Conservation (phyloP, 2,329 filamentous ascomycete species). For the Trichoderma lentiforme region DNA sequence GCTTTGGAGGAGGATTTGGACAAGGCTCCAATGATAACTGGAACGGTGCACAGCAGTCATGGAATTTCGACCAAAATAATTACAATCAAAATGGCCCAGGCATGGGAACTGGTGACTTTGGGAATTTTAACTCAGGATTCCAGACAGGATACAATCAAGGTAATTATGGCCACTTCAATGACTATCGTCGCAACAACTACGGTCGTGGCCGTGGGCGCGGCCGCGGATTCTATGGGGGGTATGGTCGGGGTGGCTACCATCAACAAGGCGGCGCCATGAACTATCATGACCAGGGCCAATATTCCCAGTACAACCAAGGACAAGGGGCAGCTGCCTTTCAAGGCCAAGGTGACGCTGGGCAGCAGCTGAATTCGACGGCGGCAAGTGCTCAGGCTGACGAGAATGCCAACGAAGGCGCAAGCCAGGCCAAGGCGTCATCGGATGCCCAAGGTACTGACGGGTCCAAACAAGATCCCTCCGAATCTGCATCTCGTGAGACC, state of each 20-base stretch:
- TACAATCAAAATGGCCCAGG: slow-evolving; percentile 81
- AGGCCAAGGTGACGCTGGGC: slow-evolving; percentile 23
- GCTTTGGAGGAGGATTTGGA: slow-evolving; percentile 61
- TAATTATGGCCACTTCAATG: slow-evolving; percentile 82
- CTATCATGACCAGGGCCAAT: slow-evolving; percentile 35
- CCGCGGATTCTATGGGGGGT: slow-evolving; percentile 57
- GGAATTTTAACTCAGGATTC: slow-evolving; percentile 73
- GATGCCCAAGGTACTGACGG: slow-evolving; percentile 16
- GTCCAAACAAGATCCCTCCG: slow-evolving; percentile 24
- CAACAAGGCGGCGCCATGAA: slow-evolving; percentile 40
- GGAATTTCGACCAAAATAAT: slow-evolving; percentile 85
- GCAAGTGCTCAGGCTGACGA: slow-evolving; percentile 36
- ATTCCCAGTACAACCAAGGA: slow-evolving; percentile 28
- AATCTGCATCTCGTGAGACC: slow-evolving; percentile 30
- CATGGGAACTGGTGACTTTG: slow-evolving; percentile 78
- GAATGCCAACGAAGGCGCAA: slow-evolving; percentile 31
- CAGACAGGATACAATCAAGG: slow-evolving; percentile 76
- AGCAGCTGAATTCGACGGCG: slow-evolving; percentile 26
- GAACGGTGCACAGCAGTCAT: slow-evolving; percentile 77
- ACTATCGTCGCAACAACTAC: slow-evolving; percentile 68
- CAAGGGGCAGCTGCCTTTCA: slow-evolving; percentile 16
- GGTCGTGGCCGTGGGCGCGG: slow-evolving; percentile 65
- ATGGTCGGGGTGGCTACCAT: slow-evolving; percentile 52
- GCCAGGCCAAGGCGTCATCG: neutral
- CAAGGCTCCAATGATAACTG: slow-evolving; percentile 71